Base-by-base conservation (phyloP, 1,139 yeast genomes). In the Magnusiomyces fungicola region DNA sequence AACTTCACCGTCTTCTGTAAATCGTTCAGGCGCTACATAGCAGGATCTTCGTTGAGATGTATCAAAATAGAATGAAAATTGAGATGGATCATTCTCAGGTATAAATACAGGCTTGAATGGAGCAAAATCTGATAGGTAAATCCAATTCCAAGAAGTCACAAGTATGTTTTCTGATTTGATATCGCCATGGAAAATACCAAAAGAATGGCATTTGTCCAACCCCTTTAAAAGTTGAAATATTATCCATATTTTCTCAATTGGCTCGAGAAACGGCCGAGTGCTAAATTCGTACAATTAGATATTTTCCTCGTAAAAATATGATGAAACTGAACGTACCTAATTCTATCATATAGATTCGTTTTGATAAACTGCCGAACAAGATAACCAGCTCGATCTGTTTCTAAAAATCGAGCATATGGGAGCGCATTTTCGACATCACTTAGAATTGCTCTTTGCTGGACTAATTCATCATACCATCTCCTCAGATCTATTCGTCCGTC, bases 1-100 rank as follows among this genome's bases (percentile, higher is more conserved):
- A 50, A 47, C 59, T 29, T 59, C 64, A 3, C 60, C 66, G 2
- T 61, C 52, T 1, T 62, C 55, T 24, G 77, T 71, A 61, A 94
- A 92, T 55, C 98, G 69, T 63, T 94, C 99, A 0, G 99, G 98
- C 0, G 98, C 97, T 47, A 94, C 68, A 64, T 90, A 92, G 66
- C 98, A 92, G 2, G 81, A 78, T 59, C 96, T 73, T 56, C 97
- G 72, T 61, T 80, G 88, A 1, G 95, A 85, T 3, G 92, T 85
- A 67, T 92, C 97, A 63, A 89, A 94, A 64, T 82, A 94, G 62
- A 90, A 92, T 0, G 95, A 81, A 60, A 85, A 92, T 57, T 85
- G 92, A n/a, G 92, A 86, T 0, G 97, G 97, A 61, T 94, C 92
- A 58, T 89, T 95, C 57, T 87, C 96, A 0, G 97, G 97, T 27